Conservation (phyloP, 768 basidiomycete genomes). For the Hericium coralloides region DNA sequence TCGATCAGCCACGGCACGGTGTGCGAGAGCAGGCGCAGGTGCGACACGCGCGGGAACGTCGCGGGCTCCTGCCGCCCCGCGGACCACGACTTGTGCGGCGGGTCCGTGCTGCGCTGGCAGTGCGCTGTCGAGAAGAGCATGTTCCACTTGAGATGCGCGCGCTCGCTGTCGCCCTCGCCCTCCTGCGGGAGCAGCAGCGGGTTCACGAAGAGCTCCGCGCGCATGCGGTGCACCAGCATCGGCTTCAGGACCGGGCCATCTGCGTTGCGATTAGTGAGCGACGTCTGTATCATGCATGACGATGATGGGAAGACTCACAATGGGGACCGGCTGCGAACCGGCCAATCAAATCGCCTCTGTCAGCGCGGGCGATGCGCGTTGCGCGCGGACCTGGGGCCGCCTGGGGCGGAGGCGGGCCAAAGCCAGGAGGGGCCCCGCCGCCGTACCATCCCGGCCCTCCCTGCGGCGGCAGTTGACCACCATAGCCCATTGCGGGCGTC, state of each 20-base stretch:
- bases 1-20: slow-evolving; percentile 49
- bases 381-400: slow-evolving; percentile 16
- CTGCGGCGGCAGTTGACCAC: slow-evolving; percentile 1
- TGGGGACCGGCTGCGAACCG: slow-evolving; percentile 32
- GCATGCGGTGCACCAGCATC: slow-evolving; percentile 41
- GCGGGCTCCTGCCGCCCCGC: slow-evolving; percentile 56
- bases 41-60: slow-evolving; percentile 49
- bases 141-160: slow-evolving; percentile 59
- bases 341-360: slow-evolving; percentile 24
- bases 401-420: slow-evolving; percentile 8
- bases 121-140: slow-evolving; percentile 58
- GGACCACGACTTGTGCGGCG: slow-evolving; percentile 53
- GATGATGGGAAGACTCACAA: slow-evolving; percentile 25
- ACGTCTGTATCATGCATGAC: slow-evolving; percentile 1
- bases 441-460: slow-evolving; percentile 5
- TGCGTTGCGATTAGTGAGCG: slow-evolving; percentile 16
- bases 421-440: neutral
- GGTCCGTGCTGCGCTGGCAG: slow-evolving; percentile 56
- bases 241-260: slow-evolving; percentile 68
- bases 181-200: slow-evolving; percentile 45
- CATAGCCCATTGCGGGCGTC: slow-evolving; percentile 17
- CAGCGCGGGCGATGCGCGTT: slow-evolving; percentile 20
- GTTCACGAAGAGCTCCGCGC: slow-evolving; percentile 43
- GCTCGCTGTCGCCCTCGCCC: slow-evolving; percentile 27
- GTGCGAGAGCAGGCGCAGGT: slow-evolving; percentile 44